A percentile compares a stretch with the other conserved stretches of the same genome.
phyloP scores from a whole-genome alignment of 2,329 filamentous ascomycete genomes.

The Aspergillus sp. region DNA sequence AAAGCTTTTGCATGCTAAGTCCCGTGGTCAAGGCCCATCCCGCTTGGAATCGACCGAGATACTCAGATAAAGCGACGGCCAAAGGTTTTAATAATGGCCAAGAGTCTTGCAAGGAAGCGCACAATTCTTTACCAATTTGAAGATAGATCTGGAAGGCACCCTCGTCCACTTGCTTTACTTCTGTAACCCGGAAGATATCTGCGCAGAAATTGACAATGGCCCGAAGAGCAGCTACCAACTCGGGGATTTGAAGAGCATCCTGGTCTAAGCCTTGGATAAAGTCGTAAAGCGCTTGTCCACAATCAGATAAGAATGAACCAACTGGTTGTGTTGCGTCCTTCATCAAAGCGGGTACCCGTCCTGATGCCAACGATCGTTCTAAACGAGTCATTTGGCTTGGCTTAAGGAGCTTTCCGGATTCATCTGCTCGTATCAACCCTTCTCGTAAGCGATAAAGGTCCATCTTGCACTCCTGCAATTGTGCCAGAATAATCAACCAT shows the following conservation, averaged over 20 bases:
- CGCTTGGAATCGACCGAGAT: conserved; percentile 56
- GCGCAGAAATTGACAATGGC: conserved; percentile 42
- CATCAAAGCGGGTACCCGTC: conserved; percentile 34
- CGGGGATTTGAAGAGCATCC: conserved; percentile 17
- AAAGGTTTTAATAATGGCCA: conserved; percentile 22
- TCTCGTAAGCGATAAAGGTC: conserved; percentile 31
- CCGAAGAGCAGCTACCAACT: conserved; percentile 20
- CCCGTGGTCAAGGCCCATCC: conserved; percentile 72
- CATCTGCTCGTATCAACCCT: conserved; percentile 25
- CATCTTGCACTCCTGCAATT: conserved; percentile 34
- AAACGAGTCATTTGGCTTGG: conserved; percentile 39
- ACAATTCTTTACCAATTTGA: conserved; percentile 32
- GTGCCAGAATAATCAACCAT: conserved; percentile 23
- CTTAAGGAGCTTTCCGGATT: conserved; percentile 29
- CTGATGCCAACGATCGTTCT: conserved; percentile 37
- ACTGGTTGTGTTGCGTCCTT: conserved; percentile 39
- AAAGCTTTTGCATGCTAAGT: conserved; percentile 73
- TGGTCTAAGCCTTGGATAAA: conserved; percentile 27
- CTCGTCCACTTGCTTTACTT: conserved; percentile 43
- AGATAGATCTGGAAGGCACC: conserved; percentile 53
- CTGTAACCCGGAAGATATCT: conserved; percentile 43
- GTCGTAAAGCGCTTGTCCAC: conserved; percentile 31
- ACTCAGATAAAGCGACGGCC: conserved; percentile 20
- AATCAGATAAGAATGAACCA: conserved; percentile 32
- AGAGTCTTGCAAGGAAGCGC: conserved; percentile 27